phyloP scores from a whole-genome alignment of 176 grass and related monocot genomes.

The Saccharum officinarum region DNA sequence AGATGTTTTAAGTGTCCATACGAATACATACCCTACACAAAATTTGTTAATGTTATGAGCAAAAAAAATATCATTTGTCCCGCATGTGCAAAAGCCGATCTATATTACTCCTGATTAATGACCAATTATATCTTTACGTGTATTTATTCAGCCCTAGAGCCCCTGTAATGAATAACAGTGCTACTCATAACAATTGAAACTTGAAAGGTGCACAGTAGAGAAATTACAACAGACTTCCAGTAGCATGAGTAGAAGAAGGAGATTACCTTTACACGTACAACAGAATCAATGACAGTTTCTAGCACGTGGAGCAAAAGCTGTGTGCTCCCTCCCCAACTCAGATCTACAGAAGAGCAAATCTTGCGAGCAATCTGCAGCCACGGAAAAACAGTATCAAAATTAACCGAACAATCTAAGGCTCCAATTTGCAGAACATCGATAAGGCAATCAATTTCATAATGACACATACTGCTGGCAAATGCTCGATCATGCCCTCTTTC shows the following conservation, averaged over 20 bases:
- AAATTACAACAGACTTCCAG: neutral
- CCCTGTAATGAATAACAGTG: neutral
- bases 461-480: slow-evolving; percentile 53
- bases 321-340: slow-evolving; percentile 49
- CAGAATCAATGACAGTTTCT: slow-evolving; percentile 32
- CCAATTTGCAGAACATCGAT: slow-evolving; percentile 7
- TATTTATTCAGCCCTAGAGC: neutral
- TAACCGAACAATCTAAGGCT: neutral
- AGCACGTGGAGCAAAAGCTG: slow-evolving; percentile 53
- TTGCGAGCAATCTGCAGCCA: slow-evolving; percentile 60
- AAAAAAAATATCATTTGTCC: neutral
- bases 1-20: neutral
- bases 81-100: neutral
- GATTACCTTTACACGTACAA: slow-evolving; percentile 57
- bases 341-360: slow-evolving; percentile 60
- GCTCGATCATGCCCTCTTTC: slow-evolving; percentile 43
- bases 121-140: neutral
- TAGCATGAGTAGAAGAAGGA: slow-evolving; percentile 9
- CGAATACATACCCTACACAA: neutral
- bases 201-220: neutral
- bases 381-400: slow-evolving; percentile 21
- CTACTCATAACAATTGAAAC: neutral
- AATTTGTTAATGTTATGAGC: neutral
- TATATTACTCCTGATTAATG: neutral
- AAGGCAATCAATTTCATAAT: slow-evolving; percentile 10